phyloP scores from a whole-genome alignment of 257 asterid genomes.

The Avicennia marina region DNA sequence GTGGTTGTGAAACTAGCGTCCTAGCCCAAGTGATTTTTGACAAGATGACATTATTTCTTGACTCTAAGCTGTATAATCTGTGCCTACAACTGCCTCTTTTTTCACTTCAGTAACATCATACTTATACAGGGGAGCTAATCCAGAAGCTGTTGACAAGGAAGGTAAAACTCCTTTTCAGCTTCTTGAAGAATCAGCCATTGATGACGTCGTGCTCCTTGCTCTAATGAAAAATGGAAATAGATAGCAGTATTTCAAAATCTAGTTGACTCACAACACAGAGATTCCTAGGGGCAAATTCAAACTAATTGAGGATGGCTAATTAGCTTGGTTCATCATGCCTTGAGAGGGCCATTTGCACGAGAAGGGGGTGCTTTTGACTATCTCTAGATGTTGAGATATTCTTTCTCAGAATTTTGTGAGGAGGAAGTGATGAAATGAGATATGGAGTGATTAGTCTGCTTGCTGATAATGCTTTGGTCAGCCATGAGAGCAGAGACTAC shows the following conservation, averaged over 20 bases:
- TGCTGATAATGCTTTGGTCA: constrained; percentile 4
- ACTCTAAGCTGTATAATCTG: too few relatives aligned
- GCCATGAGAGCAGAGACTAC: background rate
- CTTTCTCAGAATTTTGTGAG: background rate
- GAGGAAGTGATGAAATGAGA: background rate
- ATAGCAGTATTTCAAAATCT: constrained; percentile 27
- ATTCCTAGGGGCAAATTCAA: background rate
- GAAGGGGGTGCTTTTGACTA: background rate
- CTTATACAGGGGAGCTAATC: constrained; percentile 81
- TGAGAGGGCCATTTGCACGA: background rate
- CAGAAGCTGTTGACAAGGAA: constrained; percentile 57
- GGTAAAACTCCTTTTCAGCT: constrained; percentile 69
- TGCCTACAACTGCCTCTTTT: too few relatives aligned
- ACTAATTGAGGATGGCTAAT: background rate
- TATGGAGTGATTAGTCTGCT: background rate
- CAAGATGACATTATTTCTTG: too few relatives aligned
- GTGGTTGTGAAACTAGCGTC: too few relatives aligned
- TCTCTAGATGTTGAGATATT: background rate
- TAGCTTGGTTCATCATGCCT: background rate
- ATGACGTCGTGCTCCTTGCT: constrained; percentile 67
- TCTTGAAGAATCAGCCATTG: constrained; percentile 43
- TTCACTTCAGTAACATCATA: too few relatives aligned
- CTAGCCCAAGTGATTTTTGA: too few relatives aligned
- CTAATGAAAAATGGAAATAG: constrained; percentile 55
- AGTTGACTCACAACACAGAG: background rate